Evolutionary conservation across 345 rosid genomes (phyloP).

Genomic region (Eucalyptus cloeziana): DNA sequence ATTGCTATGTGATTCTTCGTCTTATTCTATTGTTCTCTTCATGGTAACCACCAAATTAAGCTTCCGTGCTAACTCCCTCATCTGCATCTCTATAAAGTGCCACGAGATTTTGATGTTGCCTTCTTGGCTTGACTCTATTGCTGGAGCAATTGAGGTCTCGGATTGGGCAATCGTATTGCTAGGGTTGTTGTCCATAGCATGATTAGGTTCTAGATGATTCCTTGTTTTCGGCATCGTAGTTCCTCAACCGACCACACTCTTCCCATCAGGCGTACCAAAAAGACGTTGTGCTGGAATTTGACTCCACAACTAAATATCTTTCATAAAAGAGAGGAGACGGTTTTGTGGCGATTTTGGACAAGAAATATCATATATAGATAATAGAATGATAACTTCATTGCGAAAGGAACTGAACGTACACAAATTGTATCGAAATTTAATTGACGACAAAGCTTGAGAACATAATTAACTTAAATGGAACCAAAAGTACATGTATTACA

Average conservation of each 20-base stretch:
- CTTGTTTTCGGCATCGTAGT: neutral
- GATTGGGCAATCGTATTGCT: neutral
- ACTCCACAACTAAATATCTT: neutral
- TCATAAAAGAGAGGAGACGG: neutral
- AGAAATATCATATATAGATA: neutral
- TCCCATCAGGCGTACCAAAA: fast-evolving
- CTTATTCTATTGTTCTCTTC: neutral
- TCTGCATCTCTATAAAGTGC: neutral
- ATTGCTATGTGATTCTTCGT: neutral
- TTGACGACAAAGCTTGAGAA: too few relatives aligned
- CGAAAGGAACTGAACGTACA: too few relatives aligned
- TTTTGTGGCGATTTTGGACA: neutral
- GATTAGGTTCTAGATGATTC: neutral
- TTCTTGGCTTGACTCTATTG: neutral
- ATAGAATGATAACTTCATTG: too few relatives aligned
- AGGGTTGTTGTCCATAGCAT: neutral
- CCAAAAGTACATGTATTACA: too few relatives aligned
- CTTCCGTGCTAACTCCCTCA: neutral
- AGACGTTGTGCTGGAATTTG: neutral
- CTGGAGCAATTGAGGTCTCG: neutral
- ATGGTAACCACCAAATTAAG: neutral
- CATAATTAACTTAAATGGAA: too few relatives aligned
- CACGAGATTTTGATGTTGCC: neutral
- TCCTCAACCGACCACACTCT: neutral
- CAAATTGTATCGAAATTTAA: too few relatives aligned